Conservation (phyloP, 2,329 filamentous ascomycete genomes). For the Ceratocystis ficicola region DNA sequence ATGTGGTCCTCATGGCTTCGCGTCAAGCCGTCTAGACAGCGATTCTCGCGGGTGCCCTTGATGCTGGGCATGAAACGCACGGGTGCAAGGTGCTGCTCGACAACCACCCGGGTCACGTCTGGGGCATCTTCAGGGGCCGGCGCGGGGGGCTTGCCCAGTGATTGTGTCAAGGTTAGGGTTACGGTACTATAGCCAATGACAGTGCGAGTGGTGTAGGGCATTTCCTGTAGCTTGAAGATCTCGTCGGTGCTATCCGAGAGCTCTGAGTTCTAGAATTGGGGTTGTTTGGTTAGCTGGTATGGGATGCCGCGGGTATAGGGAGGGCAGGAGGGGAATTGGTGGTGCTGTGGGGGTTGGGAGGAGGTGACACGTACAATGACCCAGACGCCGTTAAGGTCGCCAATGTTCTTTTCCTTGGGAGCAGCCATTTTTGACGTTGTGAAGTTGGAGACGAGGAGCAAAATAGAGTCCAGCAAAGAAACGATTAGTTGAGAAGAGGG, state of each 20-base stretch:
- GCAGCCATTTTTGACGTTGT: constrained; percentile 49
- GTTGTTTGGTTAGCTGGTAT: background rate
- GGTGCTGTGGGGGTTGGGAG: background rate
- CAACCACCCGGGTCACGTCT: constrained; percentile 51
- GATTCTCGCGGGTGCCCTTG: constrained; percentile 48
- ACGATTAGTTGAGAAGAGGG: background rate
- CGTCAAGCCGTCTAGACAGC: constrained; percentile 39
- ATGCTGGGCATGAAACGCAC: constrained; percentile 36
- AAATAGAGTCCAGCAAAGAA: background rate
- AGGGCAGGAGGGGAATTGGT: background rate
- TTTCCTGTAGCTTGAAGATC: constrained; percentile 58
- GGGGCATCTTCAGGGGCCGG: constrained; percentile 32
- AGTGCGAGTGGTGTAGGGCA: constrained; percentile 62
- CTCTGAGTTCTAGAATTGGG: constrained; percentile 51
- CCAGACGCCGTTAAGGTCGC: constrained; percentile 58
- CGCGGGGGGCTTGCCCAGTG: constrained; percentile 31
- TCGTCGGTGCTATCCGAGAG: constrained; percentile 58
- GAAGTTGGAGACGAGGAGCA: background rate
- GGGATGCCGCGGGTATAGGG: background rate
- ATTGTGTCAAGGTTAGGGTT: constrained; percentile 50
- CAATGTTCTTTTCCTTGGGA: constrained; percentile 52
- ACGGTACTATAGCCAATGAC: constrained; percentile 57
- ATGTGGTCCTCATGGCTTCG: constrained; percentile 65
- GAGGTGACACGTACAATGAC: constrained; percentile 44
- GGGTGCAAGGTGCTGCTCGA: constrained; percentile 59